phyloP scores from a whole-genome alignment of 1,284 basidiomycete species.

The Sporisorium exsertum region DNA sequence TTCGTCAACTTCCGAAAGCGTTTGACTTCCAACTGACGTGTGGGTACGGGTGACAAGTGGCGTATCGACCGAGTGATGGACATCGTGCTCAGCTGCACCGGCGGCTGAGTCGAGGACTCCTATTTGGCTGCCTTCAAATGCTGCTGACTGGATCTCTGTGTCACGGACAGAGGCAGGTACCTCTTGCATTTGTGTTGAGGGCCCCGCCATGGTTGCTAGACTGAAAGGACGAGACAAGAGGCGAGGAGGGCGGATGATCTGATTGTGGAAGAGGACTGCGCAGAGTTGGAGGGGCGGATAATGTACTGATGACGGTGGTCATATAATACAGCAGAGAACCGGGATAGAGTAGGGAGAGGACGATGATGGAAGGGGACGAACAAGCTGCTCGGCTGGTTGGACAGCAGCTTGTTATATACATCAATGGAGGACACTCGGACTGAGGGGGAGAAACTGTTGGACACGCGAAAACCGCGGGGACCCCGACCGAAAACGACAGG shows the following conservation, averaged over 20 bases:
- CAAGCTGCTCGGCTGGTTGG: too few relatives aligned
- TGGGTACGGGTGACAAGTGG: slow-evolving; percentile 15
- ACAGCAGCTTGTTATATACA: too few relatives aligned
- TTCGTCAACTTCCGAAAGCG: slow-evolving; percentile 20
- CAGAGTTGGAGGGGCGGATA: too few relatives aligned
- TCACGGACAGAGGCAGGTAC: neutral
- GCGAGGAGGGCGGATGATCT: neutral
- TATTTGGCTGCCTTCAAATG: slow-evolving; percentile 20
- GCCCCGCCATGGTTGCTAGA: slow-evolving; percentile 7
- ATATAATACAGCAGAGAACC: too few relatives aligned
- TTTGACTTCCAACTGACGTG: slow-evolving; percentile 12
- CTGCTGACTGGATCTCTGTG: slow-evolving; percentile 17
- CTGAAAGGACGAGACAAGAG: neutral
- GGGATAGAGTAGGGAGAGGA: too few relatives aligned
- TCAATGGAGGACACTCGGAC: too few relatives aligned
- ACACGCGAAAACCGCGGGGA: too few relatives aligned
- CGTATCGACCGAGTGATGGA: slow-evolving; percentile 8
- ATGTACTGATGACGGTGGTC: too few relatives aligned
- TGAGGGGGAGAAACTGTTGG: too few relatives aligned
- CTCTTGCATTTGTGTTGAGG: slow-evolving; percentile 14
- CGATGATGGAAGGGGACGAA: too few relatives aligned
- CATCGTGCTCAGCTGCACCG: slow-evolving; percentile 9
- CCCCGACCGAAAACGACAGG: too few relatives aligned
- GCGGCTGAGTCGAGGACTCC: slow-evolving; percentile 30
- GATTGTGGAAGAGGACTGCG: too few relatives aligned